phyloP scores from a whole-genome alignment of 2,329 filamentous ascomycete genomes.

The Rhinocladiella similis region DNA sequence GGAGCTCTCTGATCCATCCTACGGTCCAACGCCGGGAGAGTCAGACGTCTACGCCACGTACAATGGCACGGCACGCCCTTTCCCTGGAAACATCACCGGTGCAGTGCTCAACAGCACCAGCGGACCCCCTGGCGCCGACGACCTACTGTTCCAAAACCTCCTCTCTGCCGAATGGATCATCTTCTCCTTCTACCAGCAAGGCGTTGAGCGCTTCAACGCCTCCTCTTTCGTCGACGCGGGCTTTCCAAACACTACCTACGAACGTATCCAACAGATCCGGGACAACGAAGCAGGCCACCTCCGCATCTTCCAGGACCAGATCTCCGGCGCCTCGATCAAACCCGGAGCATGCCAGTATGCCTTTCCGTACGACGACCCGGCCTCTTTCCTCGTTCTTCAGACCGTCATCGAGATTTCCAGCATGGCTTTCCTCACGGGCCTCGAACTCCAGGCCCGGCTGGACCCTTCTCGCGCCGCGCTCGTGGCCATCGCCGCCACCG shows the following conservation, averaged over 20 bases:
- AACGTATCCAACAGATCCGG: conserved; percentile 42
- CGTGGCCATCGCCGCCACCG: conserved; percentile 39
- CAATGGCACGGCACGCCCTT: conserved; percentile 34
- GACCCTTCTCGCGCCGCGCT: conserved; percentile 39
- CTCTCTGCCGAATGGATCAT: conserved; percentile 48
- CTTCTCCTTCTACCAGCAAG: conserved; percentile 47
- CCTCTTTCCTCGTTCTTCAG: conserved; percentile 34
- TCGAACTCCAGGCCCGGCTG: conserved; percentile 31
- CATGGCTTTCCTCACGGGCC: conserved; percentile 36
- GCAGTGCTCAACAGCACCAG: conserved; percentile 34
- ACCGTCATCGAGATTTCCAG: conserved; percentile 36
- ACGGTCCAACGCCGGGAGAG: conserved; percentile 37
- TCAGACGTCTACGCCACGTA: conserved; percentile 37
- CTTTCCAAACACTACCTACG: conserved; percentile 43
- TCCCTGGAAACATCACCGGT: conserved; percentile 40
- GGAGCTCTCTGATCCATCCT: background rate
- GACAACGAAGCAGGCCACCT: conserved; percentile 50
- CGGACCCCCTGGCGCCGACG: conserved; percentile 40
- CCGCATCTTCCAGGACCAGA: conserved; percentile 46
- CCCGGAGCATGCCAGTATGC: conserved; percentile 40
- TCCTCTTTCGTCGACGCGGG: conserved; percentile 37
- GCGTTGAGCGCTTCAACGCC: conserved; percentile 42
- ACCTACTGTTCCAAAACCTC: conserved; percentile 48
- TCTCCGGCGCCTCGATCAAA: conserved; percentile 44
- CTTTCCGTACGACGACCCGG: conserved; percentile 30